Evolutionary conservation across 2,329 filamentous ascomycete species (phyloP), one percentile per base, ranked within the genome.

Genomic region (Claviceps pazoutovae): DNA sequence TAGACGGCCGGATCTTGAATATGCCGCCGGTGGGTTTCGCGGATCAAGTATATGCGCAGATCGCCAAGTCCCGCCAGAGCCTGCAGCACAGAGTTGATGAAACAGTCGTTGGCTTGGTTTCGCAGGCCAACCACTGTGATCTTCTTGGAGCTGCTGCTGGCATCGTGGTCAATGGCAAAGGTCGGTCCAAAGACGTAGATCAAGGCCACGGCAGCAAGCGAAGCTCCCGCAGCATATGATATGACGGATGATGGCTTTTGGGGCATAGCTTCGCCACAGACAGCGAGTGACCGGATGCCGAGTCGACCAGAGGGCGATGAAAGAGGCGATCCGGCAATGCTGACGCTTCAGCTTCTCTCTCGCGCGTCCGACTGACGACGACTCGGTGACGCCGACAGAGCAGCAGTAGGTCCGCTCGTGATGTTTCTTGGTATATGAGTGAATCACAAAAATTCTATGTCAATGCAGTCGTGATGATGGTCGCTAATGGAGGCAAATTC

Each of bases 101-200:
- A 93, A 72, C 87, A 93, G 68, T 93, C 93, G 68, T 98, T 98
- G 59, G 91, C 93, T 8, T 88, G 83, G 68, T 98, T 98, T 50
- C 76, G 75, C 52, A 97, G 76, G 41, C 93, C 93, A 51, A 97
- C 89, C 44, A 94, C 87, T 54, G 87, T 86, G 64, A 88, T 91
- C 68, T 89, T 93, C 59, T 86, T 82, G 43, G 70, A 71, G 45
- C 71, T 70, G 51, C 46, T 44, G n/a, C 77, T 79, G 55, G 83
- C 78, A 52, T 93, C 86, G 63, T 84, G 82, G 69, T 98, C 91
- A 66, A 97, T 84, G 61, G 95, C 87, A 68, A 91, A 97, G 50
- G 90, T 97, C n/a, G 93, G 93, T 8, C 85, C 89, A 69, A 98
- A 97, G 60, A 97, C 91, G 69, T 97, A 98, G 66, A 97, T 87